Conservation (phyloP, 176 grass and related monocot species). For the Saccharum spontaneum region DNA sequence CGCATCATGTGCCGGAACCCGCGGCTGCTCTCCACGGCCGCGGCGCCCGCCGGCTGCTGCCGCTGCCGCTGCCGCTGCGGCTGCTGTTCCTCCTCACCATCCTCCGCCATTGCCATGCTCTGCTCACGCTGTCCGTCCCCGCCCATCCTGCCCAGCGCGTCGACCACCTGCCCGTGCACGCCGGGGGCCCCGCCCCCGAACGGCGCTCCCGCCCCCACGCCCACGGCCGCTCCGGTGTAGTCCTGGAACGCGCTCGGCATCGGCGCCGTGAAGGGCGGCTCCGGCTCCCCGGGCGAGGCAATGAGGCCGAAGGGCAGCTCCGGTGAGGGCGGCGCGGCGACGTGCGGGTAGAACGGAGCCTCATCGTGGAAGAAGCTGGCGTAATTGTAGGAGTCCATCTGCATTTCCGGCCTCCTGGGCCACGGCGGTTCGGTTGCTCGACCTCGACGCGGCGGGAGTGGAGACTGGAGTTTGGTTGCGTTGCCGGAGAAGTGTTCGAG, state of each 20-base stretch:
- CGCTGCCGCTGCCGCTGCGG: not conserved
- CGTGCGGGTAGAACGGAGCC: constrained; percentile 27
- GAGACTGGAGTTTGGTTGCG: not conserved
- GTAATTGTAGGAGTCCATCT: constrained; percentile 63
- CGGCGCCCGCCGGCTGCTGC: not conserved
- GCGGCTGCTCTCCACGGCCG: constrained; percentile 56
- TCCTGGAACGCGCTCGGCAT: constrained; percentile 40
- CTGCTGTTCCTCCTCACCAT: not conserved
- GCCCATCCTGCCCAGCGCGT: constrained; percentile 39
- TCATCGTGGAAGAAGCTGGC: constrained; percentile 58
- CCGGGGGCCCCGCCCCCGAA: not conserved
- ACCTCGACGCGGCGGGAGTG: not conserved
- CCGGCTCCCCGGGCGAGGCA: constrained; percentile 4
- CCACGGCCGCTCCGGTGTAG: not conserved
- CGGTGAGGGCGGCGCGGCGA: constrained; percentile 47
- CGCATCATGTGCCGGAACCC: constrained; percentile 98
- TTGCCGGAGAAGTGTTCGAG: constrained; percentile 1
- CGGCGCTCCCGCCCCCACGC: not conserved
- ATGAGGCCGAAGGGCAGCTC: constrained; percentile 53
- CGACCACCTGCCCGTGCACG: constrained; percentile 47
- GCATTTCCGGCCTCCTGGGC: constrained; percentile 32
- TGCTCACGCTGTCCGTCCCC: not conserved
- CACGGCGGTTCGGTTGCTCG: not conserved
- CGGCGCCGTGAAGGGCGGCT: constrained; percentile 23
- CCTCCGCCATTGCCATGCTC: not conserved